Conservation (phyloP, 2,329 filamentous ascomycete genomes). For the Aspergillus pseudotamarii region DNA sequence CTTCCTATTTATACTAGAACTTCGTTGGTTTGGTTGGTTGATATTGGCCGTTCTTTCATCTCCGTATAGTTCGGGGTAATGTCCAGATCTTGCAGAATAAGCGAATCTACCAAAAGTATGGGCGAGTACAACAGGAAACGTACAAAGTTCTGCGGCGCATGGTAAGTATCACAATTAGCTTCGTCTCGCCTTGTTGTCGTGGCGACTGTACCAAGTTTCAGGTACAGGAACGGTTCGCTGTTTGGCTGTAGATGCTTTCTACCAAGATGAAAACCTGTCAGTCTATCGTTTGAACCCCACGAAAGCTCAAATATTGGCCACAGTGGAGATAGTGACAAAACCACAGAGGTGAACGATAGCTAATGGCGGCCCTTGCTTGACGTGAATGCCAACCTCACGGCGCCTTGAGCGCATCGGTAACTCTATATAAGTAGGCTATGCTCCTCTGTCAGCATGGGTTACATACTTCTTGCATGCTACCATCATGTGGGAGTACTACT, state of each 20-base stretch:
- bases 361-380: background rate
- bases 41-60: background rate
- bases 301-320: background rate
- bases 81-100: background rate
- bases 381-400: background rate
- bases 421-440: background rate
- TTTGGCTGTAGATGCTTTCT: background rate
- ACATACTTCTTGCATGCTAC: background rate
- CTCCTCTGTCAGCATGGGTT: background rate
- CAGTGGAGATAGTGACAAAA: background rate
- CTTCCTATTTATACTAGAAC: background rate
- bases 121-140: background rate
- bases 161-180: background rate
- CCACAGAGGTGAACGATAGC: background rate
- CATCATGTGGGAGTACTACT: slow-evolving; percentile 23
- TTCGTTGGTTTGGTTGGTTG: background rate
- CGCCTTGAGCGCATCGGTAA: background rate
- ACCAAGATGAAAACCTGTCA: background rate
- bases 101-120: background rate
- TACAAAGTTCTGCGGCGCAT: background rate
- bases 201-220: background rate
- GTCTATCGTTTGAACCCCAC: background rate
- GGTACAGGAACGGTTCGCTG: background rate
- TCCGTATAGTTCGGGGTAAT: background rate
- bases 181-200: background rate